Conservation (phyloP, 2,329 filamentous ascomycete species). For the Sphaceloma murrayae region DNA sequence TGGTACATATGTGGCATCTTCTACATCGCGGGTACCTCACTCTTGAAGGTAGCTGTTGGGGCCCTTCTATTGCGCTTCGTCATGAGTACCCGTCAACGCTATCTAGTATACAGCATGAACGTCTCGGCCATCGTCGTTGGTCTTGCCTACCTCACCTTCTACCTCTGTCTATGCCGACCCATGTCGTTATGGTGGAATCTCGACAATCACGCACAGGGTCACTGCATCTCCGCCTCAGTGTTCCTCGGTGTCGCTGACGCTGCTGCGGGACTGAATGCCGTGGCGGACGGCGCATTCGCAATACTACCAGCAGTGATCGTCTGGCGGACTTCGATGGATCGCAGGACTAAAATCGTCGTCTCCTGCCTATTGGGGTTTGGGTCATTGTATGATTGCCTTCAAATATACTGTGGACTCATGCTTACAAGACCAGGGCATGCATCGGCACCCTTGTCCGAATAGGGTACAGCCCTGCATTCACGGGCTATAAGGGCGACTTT, state of each 20-base stretch:
- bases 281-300: slow-evolving; percentile 36
- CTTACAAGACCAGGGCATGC: not conserved
- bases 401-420: not conserved
- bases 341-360: slow-evolving; percentile 31
- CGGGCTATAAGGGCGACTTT: slow-evolving; percentile 20
- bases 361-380: slow-evolving; percentile 34
- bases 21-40: slow-evolving; percentile 41
- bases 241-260: slow-evolving; percentile 37
- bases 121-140: slow-evolving; percentile 37
- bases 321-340: slow-evolving; percentile 33
- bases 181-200: slow-evolving; percentile 44
- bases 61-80: slow-evolving; percentile 47
- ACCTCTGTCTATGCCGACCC: slow-evolving; percentile 46
- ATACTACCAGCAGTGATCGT: slow-evolving; percentile 35
- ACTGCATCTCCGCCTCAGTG: slow-evolving; percentile 37
- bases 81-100: slow-evolving; percentile 35
- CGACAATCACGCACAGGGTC: slow-evolving; percentile 30
- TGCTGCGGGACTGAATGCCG: slow-evolving; percentile 30
- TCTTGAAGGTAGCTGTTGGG: slow-evolving; percentile 44
- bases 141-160: slow-evolving; percentile 41
- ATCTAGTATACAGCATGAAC: slow-evolving; percentile 39
- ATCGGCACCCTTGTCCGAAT: slow-evolving; percentile 11
- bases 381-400: slow-evolving; percentile 21
- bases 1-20: slow-evolving; percentile 50
- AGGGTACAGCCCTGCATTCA: not conserved